Percentiles rank a stretch among this genome's conserved stretches.
Evolutionary conservation across 2,329 filamentous ascomycete species (phyloP).

Genomic region (Septoria petroselini): DNA sequence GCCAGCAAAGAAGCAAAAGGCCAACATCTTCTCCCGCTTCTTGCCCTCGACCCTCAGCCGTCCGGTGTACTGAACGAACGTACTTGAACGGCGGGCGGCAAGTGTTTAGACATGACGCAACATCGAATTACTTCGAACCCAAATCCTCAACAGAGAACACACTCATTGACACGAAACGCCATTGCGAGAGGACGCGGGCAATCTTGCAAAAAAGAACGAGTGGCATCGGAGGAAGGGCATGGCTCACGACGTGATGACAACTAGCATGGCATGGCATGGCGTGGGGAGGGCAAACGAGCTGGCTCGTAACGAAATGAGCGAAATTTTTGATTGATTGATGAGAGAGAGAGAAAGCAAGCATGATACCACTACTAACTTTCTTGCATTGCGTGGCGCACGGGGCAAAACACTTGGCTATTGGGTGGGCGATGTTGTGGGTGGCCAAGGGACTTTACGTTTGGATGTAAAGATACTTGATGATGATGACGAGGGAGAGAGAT

Average conservation of each 20-base stretch:
- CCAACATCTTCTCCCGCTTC: conserved; percentile 41
- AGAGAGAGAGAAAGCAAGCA: background rate
- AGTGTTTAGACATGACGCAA: too few species aligned
- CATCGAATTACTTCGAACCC: too few species aligned
- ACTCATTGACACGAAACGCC: background rate
- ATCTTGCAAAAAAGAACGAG: background rate
- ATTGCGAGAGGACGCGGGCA: conserved; percentile 1
- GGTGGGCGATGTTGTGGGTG: too few species aligned
- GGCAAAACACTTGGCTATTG: background rate
- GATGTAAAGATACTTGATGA: too few species aligned
- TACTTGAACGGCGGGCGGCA: too few species aligned
- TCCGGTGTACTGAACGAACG: conserved; percentile 12
- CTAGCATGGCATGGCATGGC: conserved; percentile 12
- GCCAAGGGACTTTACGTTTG: too few species aligned
- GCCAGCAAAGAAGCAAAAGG: conserved; percentile 39
- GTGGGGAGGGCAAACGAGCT: conserved; percentile 11
- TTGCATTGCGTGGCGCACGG: background rate
- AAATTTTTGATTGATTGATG: background rate
- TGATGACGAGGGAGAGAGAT: too few species aligned
- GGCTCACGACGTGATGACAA: conserved; percentile 1
- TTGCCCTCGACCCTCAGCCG: conserved; percentile 34
- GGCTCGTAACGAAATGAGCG: conserved; percentile 15
- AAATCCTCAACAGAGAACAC: background rate
- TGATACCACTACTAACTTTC: background rate
- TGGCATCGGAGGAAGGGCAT: background rate